Base-by-base conservation (phyloP, 2,329 filamentous ascomycete species). In the Aspergillus costaricaensis region DNA sequence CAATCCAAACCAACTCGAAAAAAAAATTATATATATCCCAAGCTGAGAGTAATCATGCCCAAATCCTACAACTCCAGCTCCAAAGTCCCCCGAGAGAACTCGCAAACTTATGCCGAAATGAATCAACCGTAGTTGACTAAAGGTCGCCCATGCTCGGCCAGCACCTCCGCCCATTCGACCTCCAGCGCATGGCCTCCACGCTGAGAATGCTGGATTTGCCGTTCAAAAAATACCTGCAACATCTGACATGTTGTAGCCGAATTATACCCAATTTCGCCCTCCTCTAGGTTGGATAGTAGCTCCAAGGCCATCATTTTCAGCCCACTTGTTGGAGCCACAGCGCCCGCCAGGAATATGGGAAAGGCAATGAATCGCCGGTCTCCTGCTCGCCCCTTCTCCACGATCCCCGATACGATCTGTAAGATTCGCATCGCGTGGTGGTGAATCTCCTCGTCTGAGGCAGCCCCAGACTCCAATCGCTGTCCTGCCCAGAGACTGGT, bases 401-500 rank as follows among this genome's bases (percentile, higher is more conserved):
- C 77, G 9, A 73, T 44, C 8, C 38, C 70, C 30, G 76, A 72
- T 5, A 79, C 78, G 14, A 82, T 72, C 9, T 77, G 73, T 2
- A 84, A 68, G 50, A 85, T 82, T 43, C 79, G 74, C 10, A 71
- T 67, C 17, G 76, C 76, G 36, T 81, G 81, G 41, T 76, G 72
- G 14, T 77, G 74, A 44, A 83, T 79, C 62, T 84, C 79, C 23
- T 71, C 64, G 36, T 76, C 69, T 19, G 76, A 69, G 15, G 74
- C 69, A 15, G 75, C 72, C 8, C 71, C 73, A 1, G 73, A 76
- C 21, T 80, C 75, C 9, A 76, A 65, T 2, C 77, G 70, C 69
- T 86, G 83, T 4, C 74, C 72, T 3, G 79, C 77, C 75, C 80
- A 85, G 78, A 86, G 81, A 65, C 79, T 82, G 5, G 81, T 84